phyloP scores from a whole-genome alignment of 2,329 filamentous ascomycete genomes.

The Coleophoma crateriformis region DNA sequence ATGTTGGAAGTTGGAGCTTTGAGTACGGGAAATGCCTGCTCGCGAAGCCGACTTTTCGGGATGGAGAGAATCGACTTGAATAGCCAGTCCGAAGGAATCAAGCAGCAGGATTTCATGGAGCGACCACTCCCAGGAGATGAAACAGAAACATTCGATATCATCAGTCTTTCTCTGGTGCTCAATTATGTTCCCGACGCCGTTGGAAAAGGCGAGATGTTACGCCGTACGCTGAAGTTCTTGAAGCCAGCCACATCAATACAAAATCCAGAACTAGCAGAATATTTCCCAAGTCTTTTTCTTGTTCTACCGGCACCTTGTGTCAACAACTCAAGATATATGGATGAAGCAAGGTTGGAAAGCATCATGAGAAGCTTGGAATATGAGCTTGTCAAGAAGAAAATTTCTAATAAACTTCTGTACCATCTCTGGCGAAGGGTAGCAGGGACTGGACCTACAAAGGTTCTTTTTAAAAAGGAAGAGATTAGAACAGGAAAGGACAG shows the following conservation, averaged over 20 bases:
- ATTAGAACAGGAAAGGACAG: constrained; percentile 67
- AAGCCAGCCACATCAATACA: constrained; percentile 23
- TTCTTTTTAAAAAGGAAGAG: constrained; percentile 64
- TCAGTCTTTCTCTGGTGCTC: constrained; percentile 86
- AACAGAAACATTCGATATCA: constrained; percentile 72
- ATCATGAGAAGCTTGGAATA: constrained; percentile 82
- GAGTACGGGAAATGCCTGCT: constrained; percentile 80
- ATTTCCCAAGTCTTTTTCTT: constrained; percentile 73
- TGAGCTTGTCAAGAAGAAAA: constrained; percentile 56
- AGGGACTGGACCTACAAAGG: constrained; percentile 14
- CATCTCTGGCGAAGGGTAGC: constrained; percentile 65
- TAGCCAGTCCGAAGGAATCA: constrained; percentile 75
- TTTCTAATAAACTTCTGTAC: constrained; percentile 80
- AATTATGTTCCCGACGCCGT: constrained; percentile 84
- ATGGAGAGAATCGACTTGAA: constrained; percentile 86
- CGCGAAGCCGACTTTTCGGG: constrained; percentile 62
- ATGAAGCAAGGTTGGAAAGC: constrained; percentile 58
- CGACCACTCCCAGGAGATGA: constrained; percentile 63
- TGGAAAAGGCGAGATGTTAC: constrained; percentile 79
- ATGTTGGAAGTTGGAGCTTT: constrained; percentile 89
- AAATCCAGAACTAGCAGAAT: constrained; percentile 16
- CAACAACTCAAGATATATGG: constrained; percentile 84
- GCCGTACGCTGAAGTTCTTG: constrained; percentile 68
- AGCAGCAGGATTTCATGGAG: constrained; percentile 92
- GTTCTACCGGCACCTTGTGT: constrained; percentile 87